Evolutionary conservation across 164 flowering plant genomes (phyloP), one percentile per base, ranked within the genome.

Genomic region (Sedum album): DNA sequence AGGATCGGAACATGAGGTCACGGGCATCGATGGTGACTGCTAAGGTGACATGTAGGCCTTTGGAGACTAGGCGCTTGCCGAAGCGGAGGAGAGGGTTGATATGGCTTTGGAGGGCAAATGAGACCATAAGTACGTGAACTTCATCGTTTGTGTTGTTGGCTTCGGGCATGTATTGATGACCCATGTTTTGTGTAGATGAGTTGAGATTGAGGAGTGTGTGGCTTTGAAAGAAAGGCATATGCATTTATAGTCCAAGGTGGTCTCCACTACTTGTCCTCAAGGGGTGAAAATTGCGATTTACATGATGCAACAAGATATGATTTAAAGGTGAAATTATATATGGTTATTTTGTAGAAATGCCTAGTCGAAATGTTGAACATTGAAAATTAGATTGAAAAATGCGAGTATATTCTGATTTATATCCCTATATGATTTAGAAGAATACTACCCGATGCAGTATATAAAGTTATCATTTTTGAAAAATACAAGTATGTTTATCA

Each of bases 81-180:
- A 89, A 77, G 28, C 85, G 66, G 0, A 89, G 86, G 13, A 86
- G 66, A 44, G 96, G 92, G 74, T 84, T 89, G 0, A 87, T 69
- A 38, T 87, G 86, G 68, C 92, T 90, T 77, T 89, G 96, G 60
- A 77, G 84, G 0, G 87, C 85, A 66, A 81, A 86, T 9, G 89
- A 81, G 4, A 92, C 85, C 60, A 89, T 71, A 3, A 83, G 69
- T 10, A 84, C 84, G 71, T 89, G 93, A 20, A 69, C 71, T 7
- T 49, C 55, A 20, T 49, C 23, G 25, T 5, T 49, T 20, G 55
- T 5, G 25, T 2, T 5, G 25, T 2, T 18, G 60, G 68, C 26
- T 13, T 49, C 72, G 65, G 67, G 70, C 28, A 76, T 35, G 31
- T 61, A 76, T 23, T 69, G 71, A 65, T 67, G 69, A 31, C 60